Base-by-base conservation (phyloP, 2,329 filamentous ascomycete species). In the Trichoderma endophyticum region DNA sequence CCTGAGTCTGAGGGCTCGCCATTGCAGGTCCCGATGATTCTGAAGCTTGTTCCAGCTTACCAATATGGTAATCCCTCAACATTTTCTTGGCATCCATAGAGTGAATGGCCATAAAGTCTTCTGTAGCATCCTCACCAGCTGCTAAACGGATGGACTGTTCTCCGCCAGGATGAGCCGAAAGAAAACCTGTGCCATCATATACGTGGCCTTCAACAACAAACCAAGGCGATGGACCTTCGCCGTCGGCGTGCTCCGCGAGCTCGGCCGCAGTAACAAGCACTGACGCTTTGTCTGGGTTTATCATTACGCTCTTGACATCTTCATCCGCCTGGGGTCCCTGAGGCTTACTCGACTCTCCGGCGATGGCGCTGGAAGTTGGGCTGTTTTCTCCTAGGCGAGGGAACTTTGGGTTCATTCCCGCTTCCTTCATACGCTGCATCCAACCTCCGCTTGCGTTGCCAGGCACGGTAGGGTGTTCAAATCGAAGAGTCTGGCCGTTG, bases 371-470 rank as follows among this genome's bases (percentile, higher is more conserved):
- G 2, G 15, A 86, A 86, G 1, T 87, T 88, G 3, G 86, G 89
- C 80, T 73, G 85, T 89, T 79, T 97, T 93, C 15, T 8, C 84
- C 48, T 1, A 57, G 21, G 1, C 30, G 89, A 80, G 73, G 85
- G 89, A 79, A 97, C 93, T 32, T 7, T 86, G 7, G 87, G 77
- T 97, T 90, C 0, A 94, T 93, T 1, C 95, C 94, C 0, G 86
- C 85, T 75, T 93, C 94, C 81, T 97, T 97, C 28, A 96, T 91
- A 18, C 91, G 87, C 77, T 97, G 94, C 95, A 98, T 97, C 95
- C 95, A 98, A 0, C 95, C 95, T 15, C 93, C 93, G 0, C 92
- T 87, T 75, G 91, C 90, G 48, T 94, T 81, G 0, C 91, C 90
- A 7, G 94, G 93, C 74, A 94, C 92, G 3, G 94, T 97, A 0